Conservation (phyloP, 2,329 filamentous ascomycete genomes). For the Aspergillus bombycis region DNA sequence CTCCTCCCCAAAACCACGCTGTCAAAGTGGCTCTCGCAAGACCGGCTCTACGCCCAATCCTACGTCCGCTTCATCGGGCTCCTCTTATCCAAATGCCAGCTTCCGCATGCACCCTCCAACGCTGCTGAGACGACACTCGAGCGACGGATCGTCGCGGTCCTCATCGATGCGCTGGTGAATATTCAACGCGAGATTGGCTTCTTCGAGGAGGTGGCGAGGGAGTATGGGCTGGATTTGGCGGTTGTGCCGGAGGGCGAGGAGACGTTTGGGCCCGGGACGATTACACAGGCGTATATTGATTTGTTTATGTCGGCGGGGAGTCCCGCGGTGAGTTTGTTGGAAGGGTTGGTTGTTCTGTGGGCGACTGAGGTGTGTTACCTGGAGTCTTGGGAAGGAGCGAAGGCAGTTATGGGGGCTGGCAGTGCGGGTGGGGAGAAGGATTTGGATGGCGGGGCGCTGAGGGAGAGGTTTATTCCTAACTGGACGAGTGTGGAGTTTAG, state of each 20-base stretch:
- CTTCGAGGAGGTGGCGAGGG: constrained; percentile 65
- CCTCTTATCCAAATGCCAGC: constrained; percentile 64
- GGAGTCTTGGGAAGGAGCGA: constrained; percentile 58
- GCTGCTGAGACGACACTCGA: constrained; percentile 44
- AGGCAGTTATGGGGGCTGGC: constrained; percentile 35
- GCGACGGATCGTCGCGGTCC: constrained; percentile 62
- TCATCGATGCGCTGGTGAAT: constrained; percentile 67
- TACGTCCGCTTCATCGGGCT: constrained; percentile 69
- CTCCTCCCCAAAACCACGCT: constrained; percentile 60
- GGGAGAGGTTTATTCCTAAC: constrained; percentile 68
- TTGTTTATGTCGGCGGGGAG: constrained; percentile 61
- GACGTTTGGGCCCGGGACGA: constrained; percentile 38
- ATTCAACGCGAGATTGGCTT: constrained; percentile 69
- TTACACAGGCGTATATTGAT: constrained; percentile 60
- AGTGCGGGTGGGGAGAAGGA: constrained; percentile 44
- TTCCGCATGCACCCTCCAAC: constrained; percentile 44
- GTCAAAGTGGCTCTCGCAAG: constrained; percentile 71
- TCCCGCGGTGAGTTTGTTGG: constrained; percentile 58
- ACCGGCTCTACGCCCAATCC: constrained; percentile 70
- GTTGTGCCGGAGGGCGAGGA: constrained; percentile 38
- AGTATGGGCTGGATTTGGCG: constrained; percentile 60
- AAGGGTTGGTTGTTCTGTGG: constrained; percentile 75
- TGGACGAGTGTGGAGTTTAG: constrained; percentile 67
- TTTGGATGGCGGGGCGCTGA: constrained; percentile 66
- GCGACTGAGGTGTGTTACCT: constrained; percentile 71